Conservation (phyloP, 176 grass and related monocot species). For the Aegilops speltoides region DNA sequence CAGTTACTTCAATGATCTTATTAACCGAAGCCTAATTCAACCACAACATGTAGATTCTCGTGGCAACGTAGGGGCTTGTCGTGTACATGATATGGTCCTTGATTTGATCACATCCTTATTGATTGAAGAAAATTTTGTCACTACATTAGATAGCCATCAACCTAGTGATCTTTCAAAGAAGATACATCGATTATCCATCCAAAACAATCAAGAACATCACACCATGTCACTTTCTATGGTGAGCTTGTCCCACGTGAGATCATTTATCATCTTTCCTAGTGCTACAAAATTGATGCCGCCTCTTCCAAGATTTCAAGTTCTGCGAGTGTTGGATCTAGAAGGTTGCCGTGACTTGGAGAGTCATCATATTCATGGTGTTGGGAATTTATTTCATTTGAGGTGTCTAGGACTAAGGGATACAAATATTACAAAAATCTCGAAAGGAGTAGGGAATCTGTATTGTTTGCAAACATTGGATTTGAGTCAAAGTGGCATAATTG, state of each 20-base stretch:
- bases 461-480: constrained; percentile 22
- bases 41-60: too few relatives aligned
- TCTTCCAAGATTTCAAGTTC: constrained; percentile 5
- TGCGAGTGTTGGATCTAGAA: constrained; percentile 24
- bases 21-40: too few relatives aligned
- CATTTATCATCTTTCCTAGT: constrained; percentile 21
- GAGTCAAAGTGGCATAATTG: background rate
- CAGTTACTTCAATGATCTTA: too few relatives aligned
- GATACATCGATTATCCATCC: constrained; percentile 9
- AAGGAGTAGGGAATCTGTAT: background rate
- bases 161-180: background rate
- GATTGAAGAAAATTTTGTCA: constrained; percentile 18
- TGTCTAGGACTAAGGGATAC: constrained; percentile 16
- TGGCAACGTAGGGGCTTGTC: too few relatives aligned
- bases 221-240: too few relatives aligned
- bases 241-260: background rate
- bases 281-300: background rate
- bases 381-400: background rate
- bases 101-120: constrained; percentile 31
- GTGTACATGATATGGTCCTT: background rate
- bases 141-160: background rate
- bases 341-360: background rate
- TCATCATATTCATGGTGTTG: background rate
- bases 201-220: background rate
- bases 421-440: background rate